These are phyloP conservation scores for Coemansia sp. DNA, from an alignment of 192 early-diverging fungal genomes.

Conservation along the genomic window DNA sequence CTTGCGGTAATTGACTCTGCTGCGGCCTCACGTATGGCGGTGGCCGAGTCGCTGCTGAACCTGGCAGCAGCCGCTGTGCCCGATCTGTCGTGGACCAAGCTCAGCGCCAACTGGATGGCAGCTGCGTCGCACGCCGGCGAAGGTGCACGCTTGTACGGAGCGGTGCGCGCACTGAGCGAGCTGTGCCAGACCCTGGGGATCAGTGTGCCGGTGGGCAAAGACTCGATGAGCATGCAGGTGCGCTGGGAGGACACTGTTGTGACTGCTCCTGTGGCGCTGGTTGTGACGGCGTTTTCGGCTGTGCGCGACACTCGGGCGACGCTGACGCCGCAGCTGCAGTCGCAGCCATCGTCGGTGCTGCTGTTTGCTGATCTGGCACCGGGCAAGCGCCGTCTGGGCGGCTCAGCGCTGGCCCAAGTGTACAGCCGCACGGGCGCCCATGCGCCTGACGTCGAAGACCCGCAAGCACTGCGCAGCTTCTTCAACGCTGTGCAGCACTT, in stretches of 20 bases:
- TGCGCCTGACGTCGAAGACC: conserved; percentile 84
- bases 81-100: conserved; percentile 67
- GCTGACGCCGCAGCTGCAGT: conserved; percentile 81
- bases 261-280: conserved; percentile 87
- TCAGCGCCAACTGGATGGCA: conserved; percentile 99
- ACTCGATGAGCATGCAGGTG: conserved; percentile 99
- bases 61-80: conserved; percentile 82
- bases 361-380: conserved; percentile 82
- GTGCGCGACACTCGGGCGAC: conserved; percentile 85
- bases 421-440: conserved; percentile 74
- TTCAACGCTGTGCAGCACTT: conserved; percentile 68
- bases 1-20: conserved; percentile 79
- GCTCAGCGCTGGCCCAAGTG: conserved; percentile 92
- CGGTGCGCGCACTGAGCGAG: conserved; percentile 90
- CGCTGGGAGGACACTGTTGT: conserved; percentile 57
- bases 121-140: conserved; percentile 89
- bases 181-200: conserved; percentile 91
- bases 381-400: conserved; percentile 87
- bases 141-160: conserved; percentile 87
- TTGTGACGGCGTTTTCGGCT: conserved; percentile 89
- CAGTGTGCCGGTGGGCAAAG: conserved; percentile 97
- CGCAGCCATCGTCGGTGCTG: conserved; percentile 41
- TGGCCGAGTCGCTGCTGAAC: conserved; percentile 92
- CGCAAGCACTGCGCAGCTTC: conserved; percentile 67
- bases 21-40: conserved; percentile 95